These are phyloP conservation scores for Coprinopsis sp. DNA, from an alignment of 768 basidiomycete species.

Conservation along the genomic window DNA sequence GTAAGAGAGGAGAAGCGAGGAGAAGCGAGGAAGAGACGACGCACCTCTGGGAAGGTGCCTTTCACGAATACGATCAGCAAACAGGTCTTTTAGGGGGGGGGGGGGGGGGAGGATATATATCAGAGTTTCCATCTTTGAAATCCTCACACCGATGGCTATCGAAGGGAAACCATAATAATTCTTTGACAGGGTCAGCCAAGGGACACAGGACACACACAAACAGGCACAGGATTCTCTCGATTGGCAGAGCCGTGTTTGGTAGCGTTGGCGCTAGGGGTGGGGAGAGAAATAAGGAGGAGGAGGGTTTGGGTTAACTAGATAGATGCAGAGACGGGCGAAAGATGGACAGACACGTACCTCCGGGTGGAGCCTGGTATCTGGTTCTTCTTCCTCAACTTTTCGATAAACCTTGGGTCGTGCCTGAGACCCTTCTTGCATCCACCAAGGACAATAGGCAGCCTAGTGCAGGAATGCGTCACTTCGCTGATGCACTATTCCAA, in stretches of 20 bases:
- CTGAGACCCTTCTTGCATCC: constrained; percentile 99
- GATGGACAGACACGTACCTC: constrained; percentile 57
- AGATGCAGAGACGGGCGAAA: too few species aligned
- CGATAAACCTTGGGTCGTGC: constrained; percentile 87
- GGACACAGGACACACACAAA: too few species aligned
- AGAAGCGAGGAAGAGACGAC: too few species aligned
- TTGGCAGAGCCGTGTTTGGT: too few species aligned
- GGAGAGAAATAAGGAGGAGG: too few species aligned
- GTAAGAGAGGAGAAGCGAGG: too few species aligned
- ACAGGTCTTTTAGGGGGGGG: constrained; percentile 56
- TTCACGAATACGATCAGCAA: constrained; percentile 95
- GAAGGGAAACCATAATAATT: too few species aligned
- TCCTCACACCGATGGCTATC: too few species aligned
- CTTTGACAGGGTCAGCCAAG: too few species aligned
- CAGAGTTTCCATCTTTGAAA: constrained; percentile 27
- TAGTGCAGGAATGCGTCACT: constrained; percentile 95
- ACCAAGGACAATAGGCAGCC: constrained; percentile 93
- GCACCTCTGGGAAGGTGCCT: constrained; percentile 92
- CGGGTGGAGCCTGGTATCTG: constrained; percentile 92
- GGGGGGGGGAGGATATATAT: neutral
- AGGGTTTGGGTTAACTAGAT: too few species aligned
- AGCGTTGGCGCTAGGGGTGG: too few species aligned
- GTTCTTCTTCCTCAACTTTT: constrained; percentile 89
- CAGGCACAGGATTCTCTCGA: too few species aligned
- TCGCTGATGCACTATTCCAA: constrained; percentile 91